phyloP scores from a whole-genome alignment of 768 basidiomycete species.

The Termitomyces sp. region DNA sequence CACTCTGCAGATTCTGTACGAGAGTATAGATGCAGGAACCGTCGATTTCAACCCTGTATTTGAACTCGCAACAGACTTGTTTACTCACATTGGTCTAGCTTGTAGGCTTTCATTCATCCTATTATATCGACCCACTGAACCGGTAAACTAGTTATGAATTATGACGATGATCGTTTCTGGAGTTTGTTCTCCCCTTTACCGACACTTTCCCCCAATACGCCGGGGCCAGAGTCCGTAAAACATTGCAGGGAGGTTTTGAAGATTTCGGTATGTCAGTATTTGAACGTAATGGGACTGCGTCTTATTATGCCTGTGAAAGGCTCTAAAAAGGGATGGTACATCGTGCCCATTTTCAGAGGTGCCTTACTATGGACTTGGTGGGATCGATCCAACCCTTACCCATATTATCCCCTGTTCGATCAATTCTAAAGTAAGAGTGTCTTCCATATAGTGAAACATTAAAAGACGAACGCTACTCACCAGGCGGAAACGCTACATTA shows the following conservation, averaged over 20 bases:
- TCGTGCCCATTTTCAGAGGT: constrained; percentile 12
- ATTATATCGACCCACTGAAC: not conserved
- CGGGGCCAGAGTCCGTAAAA: not conserved
- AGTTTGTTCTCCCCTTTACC: constrained; percentile 1
- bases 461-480: not conserved
- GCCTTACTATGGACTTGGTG: constrained; percentile 4
- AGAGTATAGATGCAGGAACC: constrained; percentile 4
- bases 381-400: constrained; percentile 6
- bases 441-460: not conserved
- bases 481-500: constrained; percentile 9
- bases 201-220: not conserved
- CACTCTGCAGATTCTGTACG: constrained; percentile 11
- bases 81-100: constrained; percentile 14
- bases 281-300: not conserved
- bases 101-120: constrained; percentile 2
- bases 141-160: constrained; percentile 4
- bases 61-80: constrained; percentile 11
- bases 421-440: constrained; percentile 3
- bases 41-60: constrained; percentile 12
- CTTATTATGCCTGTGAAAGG: not conserved
- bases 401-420: constrained; percentile 12
- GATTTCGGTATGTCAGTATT: constrained; percentile 1
- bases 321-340: constrained; percentile 14
- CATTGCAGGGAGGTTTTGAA: constrained; percentile 1
- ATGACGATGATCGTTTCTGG: constrained; percentile 1